Percentiles rank a stretch among this genome's conserved stretches.
Conservation (phyloP, 257 asterid genomes). For the Solanum megistacrolobum region DNA sequence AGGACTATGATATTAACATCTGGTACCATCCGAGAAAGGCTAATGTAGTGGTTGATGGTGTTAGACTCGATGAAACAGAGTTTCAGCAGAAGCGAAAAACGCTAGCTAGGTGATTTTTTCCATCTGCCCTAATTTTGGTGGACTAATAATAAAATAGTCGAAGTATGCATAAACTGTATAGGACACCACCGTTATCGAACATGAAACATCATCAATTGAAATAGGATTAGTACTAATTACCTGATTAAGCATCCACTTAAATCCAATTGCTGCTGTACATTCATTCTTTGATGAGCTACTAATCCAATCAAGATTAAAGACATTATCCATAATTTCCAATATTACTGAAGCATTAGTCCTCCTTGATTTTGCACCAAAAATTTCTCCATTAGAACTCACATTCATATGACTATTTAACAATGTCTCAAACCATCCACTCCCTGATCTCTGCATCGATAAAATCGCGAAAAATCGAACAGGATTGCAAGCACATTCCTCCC, state of each 20-base stretch:
- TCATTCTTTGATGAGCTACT: conserved; percentile 77
- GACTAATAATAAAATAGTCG: background rate
- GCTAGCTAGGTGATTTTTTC: background rate
- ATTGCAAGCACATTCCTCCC: conserved; percentile 80
- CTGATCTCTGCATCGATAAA: conserved; percentile 82
- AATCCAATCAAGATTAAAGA: conserved; percentile 60
- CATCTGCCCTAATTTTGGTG: background rate
- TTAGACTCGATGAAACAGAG: background rate
- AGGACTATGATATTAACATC: background rate
- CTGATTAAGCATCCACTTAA: conserved; percentile 98
- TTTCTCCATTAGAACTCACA: conserved; percentile 80
- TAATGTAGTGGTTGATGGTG: background rate
- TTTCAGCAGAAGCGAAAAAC: no score
- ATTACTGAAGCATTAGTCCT: conserved; percentile 46
- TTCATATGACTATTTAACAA: conserved; percentile 61
- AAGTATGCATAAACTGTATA: background rate
- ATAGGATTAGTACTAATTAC: conserved; percentile 12
- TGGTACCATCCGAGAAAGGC: background rate
- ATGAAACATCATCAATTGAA: background rate
- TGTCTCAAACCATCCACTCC: conserved; percentile 95
- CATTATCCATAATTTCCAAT: conserved; percentile 30
- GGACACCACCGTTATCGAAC: background rate
- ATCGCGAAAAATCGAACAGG: conserved; percentile 62
- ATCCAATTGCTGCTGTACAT: conserved; percentile 79
- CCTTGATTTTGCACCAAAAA: conserved; percentile 38